Percentiles rank a stretch among this genome's conserved stretches.
phyloP scores from a whole-genome alignment of 164 flowering plant genomes.

The Buxus sempervirens region DNA sequence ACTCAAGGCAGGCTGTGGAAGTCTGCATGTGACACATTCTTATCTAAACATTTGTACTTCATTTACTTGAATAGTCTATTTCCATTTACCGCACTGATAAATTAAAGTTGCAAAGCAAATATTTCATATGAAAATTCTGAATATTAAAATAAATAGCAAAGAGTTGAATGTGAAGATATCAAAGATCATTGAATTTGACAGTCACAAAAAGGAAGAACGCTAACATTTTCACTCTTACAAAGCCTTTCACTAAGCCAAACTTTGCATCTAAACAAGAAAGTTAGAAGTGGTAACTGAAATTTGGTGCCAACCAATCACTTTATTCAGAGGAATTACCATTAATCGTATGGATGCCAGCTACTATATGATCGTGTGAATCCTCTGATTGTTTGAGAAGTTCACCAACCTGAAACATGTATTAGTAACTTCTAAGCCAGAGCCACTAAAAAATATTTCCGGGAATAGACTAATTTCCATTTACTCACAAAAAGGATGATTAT shows the following conservation, averaged over 20 bases:
- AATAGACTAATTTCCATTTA: not conserved
- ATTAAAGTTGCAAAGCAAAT: not conserved
- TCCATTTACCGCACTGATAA: not conserved
- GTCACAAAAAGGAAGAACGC: no score
- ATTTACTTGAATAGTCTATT: not conserved
- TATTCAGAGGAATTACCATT: slow-evolving; percentile 15
- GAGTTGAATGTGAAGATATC: not conserved
- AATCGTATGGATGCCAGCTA: slow-evolving; percentile 8
- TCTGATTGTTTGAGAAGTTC: slow-evolving; percentile 19
- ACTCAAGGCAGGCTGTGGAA: not conserved
- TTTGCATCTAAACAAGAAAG: not conserved
- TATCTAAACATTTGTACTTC: not conserved
- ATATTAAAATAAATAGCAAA: not conserved
- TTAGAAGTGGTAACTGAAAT: slow-evolving; percentile 33
- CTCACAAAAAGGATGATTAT: not conserved
- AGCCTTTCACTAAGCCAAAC: not conserved
- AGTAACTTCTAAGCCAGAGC: slow-evolving; percentile 2
- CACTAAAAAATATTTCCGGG: not conserved
- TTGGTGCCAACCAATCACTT: slow-evolving; percentile 21
- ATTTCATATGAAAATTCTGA: not conserved
- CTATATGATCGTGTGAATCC: slow-evolving; percentile 14
- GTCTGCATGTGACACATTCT: not conserved
- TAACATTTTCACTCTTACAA: not conserved
- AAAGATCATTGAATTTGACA: not conserved
- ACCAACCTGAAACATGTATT: slow-evolving; percentile 32